phyloP scores from a whole-genome alignment of 192 early-diverging fungal genomes.

The Tieghemiomyces parasiticus region DNA sequence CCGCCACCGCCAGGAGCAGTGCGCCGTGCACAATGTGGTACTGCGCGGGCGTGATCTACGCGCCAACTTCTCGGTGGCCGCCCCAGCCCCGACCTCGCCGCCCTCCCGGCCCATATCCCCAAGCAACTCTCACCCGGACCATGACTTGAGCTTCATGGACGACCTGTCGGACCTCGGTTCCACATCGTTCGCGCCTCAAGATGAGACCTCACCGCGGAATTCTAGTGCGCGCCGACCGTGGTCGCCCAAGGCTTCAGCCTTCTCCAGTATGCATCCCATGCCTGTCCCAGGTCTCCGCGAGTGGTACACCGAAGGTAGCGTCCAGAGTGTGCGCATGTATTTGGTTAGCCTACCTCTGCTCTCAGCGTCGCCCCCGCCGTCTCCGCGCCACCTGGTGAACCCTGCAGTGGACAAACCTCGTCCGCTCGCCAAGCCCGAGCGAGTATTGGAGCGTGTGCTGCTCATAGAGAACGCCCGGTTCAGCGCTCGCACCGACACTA shows the following conservation, averaged over 20 bases:
- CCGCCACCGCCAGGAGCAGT: not conserved
- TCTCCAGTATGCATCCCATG: no score
- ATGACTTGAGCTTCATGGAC: not conserved
- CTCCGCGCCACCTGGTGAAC: not conserved
- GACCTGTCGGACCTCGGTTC: not conserved
- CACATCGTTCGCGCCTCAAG: not conserved
- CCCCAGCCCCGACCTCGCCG: not conserved
- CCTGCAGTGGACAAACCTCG: not conserved
- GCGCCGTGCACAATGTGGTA: not conserved
- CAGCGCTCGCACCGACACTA: not conserved
- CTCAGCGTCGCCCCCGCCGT: conserved; percentile 11
- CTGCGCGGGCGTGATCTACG: not conserved
- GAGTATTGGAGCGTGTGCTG: conserved; percentile 6
- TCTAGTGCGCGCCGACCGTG: no score
- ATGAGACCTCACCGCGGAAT: no score
- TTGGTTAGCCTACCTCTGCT: not conserved
- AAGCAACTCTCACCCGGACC: not conserved
- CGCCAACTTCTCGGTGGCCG: not conserved
- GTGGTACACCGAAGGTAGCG: not conserved
- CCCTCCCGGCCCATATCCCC: not conserved
- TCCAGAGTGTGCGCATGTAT: not conserved
- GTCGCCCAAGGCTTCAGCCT: no score
- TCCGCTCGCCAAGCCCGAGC: not conserved
- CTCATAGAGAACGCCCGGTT: conserved; percentile 5
- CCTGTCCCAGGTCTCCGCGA: no score